Conservation (phyloP, 148 eudicot species). For the Polygonum maritimum region DNA sequence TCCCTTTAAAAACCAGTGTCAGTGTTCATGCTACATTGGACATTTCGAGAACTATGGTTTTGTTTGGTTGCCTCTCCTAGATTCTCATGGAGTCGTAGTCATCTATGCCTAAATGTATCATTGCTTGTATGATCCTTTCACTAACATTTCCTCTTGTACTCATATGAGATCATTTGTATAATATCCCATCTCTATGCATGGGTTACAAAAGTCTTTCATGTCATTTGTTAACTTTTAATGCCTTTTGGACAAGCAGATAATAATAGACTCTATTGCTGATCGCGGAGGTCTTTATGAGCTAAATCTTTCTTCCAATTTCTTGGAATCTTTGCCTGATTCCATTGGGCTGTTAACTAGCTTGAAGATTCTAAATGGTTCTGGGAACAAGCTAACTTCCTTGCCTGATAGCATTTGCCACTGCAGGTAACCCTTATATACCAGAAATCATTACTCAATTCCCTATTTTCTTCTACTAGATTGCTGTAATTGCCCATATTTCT, state of each 20-base stretch:
- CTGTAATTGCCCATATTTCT: too few species aligned
- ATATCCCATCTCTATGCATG: neutral
- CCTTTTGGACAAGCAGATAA: constrained; percentile 32
- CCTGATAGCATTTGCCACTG: constrained; percentile 84
- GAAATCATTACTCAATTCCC: neutral
- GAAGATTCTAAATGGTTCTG: constrained; percentile 67
- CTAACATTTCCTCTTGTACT: neutral
- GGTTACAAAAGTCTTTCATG: neutral
- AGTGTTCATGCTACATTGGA: neutral
- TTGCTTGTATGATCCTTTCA: neutral
- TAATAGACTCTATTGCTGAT: constrained; percentile 87
- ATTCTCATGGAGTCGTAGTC: neutral
- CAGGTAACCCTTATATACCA: constrained; percentile 43
- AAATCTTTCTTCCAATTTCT: constrained; percentile 59
- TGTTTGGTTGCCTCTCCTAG: neutral
- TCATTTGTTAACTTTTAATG: constrained; percentile 10
- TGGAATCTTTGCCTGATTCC: constrained; percentile 77
- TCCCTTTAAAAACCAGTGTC: neutral
- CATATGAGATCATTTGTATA: too few species aligned
- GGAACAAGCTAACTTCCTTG: constrained; percentile 75
- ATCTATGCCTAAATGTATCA: neutral
- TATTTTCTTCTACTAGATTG: too few species aligned
- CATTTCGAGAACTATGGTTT: neutral
- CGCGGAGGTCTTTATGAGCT: constrained; percentile 76
- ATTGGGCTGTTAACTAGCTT: constrained; percentile 65